Conservation (phyloP, 1,284 basidiomycete species). For the Fomes fomentarius region DNA sequence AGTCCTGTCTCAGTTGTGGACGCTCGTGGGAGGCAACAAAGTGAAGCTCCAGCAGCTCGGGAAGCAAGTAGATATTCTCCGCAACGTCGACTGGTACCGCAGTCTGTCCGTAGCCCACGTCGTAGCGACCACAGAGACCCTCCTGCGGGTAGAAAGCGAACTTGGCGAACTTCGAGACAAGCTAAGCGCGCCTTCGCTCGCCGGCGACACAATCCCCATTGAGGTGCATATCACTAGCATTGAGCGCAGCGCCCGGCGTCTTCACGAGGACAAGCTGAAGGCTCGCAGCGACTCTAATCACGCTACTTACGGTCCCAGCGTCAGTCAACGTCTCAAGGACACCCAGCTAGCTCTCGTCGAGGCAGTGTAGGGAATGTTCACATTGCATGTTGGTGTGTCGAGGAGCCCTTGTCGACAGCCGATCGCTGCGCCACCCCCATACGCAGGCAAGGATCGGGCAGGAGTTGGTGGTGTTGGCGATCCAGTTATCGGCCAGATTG, state of each 20-base stretch:
- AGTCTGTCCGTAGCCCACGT: background rate
- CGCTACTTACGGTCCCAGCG: no score
- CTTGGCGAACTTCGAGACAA: background rate
- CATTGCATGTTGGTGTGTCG: no score
- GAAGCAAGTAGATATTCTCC: background rate
- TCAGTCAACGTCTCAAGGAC: no score
- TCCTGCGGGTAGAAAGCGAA: background rate
- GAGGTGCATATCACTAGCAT: background rate
- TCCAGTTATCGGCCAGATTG: no score
- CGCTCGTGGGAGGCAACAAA: background rate
- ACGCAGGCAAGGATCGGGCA: no score
- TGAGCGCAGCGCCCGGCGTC: background rate
- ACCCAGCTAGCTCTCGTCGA: no score
- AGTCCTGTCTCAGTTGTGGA: background rate
- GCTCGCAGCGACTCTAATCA: no score
- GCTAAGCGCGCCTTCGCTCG: background rate
- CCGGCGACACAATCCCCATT: background rate
- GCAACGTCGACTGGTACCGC: background rate
- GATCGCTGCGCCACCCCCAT: no score
- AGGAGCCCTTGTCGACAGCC: no score
- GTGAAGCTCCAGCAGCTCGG: background rate
- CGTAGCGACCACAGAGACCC: background rate
- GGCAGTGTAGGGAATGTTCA: no score
- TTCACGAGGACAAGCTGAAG: background rate
- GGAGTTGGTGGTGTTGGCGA: no score